Conservation (phyloP, 805 yeast species). For the Clavispora asparagi region DNA sequence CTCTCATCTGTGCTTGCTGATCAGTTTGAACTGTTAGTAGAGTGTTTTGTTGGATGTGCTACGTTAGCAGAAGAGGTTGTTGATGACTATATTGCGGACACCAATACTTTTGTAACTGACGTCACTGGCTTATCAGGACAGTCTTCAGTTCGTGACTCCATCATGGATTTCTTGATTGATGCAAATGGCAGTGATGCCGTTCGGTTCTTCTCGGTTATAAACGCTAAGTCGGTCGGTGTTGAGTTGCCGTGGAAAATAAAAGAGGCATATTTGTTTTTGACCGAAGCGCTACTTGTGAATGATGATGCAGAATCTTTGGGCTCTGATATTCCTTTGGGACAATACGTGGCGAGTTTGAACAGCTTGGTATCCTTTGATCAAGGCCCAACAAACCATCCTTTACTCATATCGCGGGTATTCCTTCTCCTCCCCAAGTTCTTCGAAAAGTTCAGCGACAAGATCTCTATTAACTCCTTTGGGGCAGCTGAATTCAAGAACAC, state of each 20-base stretch:
- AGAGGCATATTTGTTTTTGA: constrained; percentile 39
- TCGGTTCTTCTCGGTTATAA: constrained; percentile 4
- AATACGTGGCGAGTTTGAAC: constrained; percentile 5
- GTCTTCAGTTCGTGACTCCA: constrained; percentile 53
- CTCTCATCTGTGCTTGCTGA: constrained; percentile 14
- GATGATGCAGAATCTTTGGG: constrained; percentile 23
- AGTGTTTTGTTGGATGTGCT: constrained; percentile 34
- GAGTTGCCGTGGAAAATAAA: constrained; percentile 20
- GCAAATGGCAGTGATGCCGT: constrained; percentile 38
- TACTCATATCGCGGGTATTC: constrained; percentile 46
- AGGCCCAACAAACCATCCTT: constrained; percentile 14
- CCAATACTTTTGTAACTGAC: constrained; percentile 65
- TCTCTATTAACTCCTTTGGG: constrained; percentile 30
- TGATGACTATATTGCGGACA: constrained; percentile 53
- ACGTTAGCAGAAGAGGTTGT: constrained; percentile 37
- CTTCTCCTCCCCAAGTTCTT: constrained; percentile 53
- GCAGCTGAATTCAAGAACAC: constrained; percentile 17
- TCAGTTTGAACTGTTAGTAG: constrained; percentile 7
- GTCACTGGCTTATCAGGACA: constrained; percentile 62
- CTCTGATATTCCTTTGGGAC: constrained; percentile 10
- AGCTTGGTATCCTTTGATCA: not conserved
- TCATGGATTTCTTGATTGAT: constrained; percentile 52
- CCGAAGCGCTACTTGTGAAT: constrained; percentile 41
- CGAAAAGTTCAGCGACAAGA: constrained; percentile 41
- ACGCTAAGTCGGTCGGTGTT: not conserved